Conservation (phyloP, 805 yeast species). For the Danielia reshetovae region DNA sequence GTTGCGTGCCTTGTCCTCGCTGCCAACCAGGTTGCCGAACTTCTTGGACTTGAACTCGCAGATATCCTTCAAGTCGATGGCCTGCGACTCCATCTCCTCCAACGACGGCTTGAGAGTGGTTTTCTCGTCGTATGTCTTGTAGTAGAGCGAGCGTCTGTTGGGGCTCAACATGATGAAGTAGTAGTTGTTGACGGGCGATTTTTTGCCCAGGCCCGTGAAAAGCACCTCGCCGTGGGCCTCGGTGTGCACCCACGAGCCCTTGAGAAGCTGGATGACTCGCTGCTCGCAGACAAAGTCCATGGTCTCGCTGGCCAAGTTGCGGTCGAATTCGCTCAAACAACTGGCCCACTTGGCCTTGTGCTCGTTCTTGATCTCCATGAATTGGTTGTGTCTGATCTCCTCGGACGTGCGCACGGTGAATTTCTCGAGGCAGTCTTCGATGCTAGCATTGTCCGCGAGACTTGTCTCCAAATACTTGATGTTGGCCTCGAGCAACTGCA, state of each 20-base stretch:
- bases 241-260: slow-evolving; percentile 78
- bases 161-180: slow-evolving; percentile 65
- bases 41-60: slow-evolving; percentile 47
- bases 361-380: slow-evolving; percentile 34
- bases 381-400: slow-evolving; percentile 53
- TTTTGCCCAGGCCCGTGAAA: slow-evolving; percentile 13
- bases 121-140: slow-evolving; percentile 53
- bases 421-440: slow-evolving; percentile 45
- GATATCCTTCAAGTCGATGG: slow-evolving; percentile 51
- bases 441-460: slow-evolving; percentile 16
- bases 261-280: slow-evolving; percentile 63
- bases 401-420: slow-evolving; percentile 42
- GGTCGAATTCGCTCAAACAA: slow-evolving; percentile 46
- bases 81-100: slow-evolving; percentile 51
- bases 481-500: slow-evolving; percentile 38
- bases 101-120: slow-evolving; percentile 49
- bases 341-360: slow-evolving; percentile 43
- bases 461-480: slow-evolving; percentile 26
- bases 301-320: slow-evolving; percentile 51
- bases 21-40: slow-evolving; percentile 38
- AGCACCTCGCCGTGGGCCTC: slow-evolving; percentile 46
- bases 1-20: slow-evolving; percentile 41
- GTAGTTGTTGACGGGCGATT: slow-evolving; percentile 27
- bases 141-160: slow-evolving; percentile 56
- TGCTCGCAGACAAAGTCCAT: slow-evolving; percentile 72